Evolutionary conservation across 306 rosid species (phyloP).

Genomic region (Quercus robur): DNA sequence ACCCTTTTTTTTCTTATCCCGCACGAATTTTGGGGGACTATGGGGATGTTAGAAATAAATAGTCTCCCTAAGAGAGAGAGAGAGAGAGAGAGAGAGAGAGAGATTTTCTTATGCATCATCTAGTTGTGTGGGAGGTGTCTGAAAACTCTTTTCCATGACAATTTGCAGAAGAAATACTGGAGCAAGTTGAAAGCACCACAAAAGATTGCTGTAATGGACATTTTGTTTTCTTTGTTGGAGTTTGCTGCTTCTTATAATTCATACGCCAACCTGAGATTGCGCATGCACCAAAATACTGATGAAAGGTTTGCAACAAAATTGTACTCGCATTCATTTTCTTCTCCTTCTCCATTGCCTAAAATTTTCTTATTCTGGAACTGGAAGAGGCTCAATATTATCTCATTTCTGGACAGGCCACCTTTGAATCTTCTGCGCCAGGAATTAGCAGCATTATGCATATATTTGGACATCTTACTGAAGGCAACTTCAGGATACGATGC

Average conservation of each 20-base stretch:
- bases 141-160: slow-evolving; percentile 10
- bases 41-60: background rate
- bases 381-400: slow-evolving; percentile 13
- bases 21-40: background rate
- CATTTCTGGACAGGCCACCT: slow-evolving; percentile 83
- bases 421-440: slow-evolving; percentile 96
- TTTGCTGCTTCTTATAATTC: slow-evolving; percentile 95
- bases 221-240: slow-evolving; percentile 75
- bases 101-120: slow-evolving; percentile 6
- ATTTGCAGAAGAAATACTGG: slow-evolving; percentile 95
- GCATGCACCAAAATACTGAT: slow-evolving; percentile 83
- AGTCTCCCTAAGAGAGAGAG: slow-evolving; percentile 4
- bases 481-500: slow-evolving; percentile 59
- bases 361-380: slow-evolving; percentile 9
- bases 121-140: background rate
- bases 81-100: slow-evolving; percentile 1
- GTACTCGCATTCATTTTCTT: background rate
- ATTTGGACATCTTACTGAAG: slow-evolving; percentile 84
- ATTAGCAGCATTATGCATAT: slow-evolving; percentile 74
- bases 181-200: slow-evolving; percentile 65
- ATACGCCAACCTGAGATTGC: slow-evolving; percentile 74
- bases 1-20: background rate
- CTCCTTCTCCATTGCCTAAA: slow-evolving; percentile 3
- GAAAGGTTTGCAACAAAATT: slow-evolving; percentile 54
- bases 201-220: slow-evolving; percentile 79